A percentile compares a stretch with the other conserved stretches of the same genome.
These are phyloP conservation scores for Carex parvula DNA, from an alignment of 176 grass and related monocot genomes.

Conservation along the genomic window DNA sequence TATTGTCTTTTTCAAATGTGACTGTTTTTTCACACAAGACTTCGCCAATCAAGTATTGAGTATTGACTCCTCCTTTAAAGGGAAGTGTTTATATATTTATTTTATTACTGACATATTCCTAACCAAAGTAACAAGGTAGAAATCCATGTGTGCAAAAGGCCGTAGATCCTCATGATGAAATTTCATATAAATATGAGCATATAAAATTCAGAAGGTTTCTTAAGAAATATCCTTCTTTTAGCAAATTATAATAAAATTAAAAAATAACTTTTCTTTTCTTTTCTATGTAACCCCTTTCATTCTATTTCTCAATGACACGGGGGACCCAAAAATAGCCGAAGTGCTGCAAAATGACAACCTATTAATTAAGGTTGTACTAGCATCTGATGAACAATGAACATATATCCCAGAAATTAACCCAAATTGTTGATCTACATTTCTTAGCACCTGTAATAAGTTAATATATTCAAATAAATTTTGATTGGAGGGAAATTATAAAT, in stretches of 20 bases:
- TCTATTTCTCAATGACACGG: neutral
- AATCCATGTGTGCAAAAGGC: too few relatives aligned
- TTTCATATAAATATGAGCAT: too few relatives aligned
- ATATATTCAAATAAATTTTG: neutral
- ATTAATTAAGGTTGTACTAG: neutral
- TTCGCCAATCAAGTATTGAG: too few relatives aligned
- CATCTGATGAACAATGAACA: conserved; percentile 3
- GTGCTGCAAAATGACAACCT: neutral
- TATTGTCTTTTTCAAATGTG: too few relatives aligned
- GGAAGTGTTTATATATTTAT: too few relatives aligned
- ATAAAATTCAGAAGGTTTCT: too few relatives aligned
- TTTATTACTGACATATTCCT: too few relatives aligned
- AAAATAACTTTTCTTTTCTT: neutral
- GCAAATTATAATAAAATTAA: too few relatives aligned
- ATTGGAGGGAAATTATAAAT: neutral
- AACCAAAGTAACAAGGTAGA: too few relatives aligned
- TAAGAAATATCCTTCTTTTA: neutral
- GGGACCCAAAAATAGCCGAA: neutral
- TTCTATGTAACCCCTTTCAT: neutral
- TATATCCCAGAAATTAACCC: neutral
- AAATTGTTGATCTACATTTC: neutral
- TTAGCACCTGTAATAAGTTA: neutral
- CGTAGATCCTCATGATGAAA: too few relatives aligned
- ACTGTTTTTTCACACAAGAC: too few relatives aligned
- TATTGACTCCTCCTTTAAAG: too few relatives aligned